Conservation (phyloP, 306 rosid species). For the cucumber (Cucumis sativus) region Cucumber_9930_V3 NC_026657.2:25325001-25325500, state of each 20-base stretch:
- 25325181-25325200: background rate
- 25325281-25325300: background rate
- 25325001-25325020: no score
- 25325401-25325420: background rate
- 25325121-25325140: background rate
- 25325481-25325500: conserved; percentile 93
- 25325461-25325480: conserved; percentile 69
- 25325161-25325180: background rate
- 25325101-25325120: background rate
- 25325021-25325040: no score
- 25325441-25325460: conserved; percentile 67
- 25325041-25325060: no score
- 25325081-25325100: no score
- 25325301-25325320: background rate
- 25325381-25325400: background rate
- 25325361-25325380: background rate
- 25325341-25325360: background rate
- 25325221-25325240: background rate
- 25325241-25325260: background rate
- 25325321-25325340: background rate
- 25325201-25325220: background rate
- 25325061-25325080: no score
- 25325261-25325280: background rate
- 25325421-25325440: conserved; percentile 59
- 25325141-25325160: background rate